Evolutionary conservation across 345 rosid species (phyloP), one percentile per base, ranked within the genome.

Genomic region (Eucalyptus cloeziana): DNA sequence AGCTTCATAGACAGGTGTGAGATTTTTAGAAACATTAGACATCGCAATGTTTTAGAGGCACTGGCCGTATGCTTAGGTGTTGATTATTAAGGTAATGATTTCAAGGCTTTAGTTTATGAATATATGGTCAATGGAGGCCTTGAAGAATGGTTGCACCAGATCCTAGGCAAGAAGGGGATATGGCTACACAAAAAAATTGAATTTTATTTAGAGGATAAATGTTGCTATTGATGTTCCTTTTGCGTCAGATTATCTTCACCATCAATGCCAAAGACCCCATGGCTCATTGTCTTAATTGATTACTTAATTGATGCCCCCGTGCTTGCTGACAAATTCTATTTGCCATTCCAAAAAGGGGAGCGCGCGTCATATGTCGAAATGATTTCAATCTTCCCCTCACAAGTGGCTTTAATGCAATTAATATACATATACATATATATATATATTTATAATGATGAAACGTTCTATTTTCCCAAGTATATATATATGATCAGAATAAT

Each of bases 51-150:
- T 56, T 22, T 56, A 56, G 27, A 56, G 27, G 3, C 22, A 56
- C 1, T 56, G 0, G 17, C 1, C 0, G 6, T 56, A 15, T 50
- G 52, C 52, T 50, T 0, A 15, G 19, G 52, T 5, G 52, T 50
- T 50, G 52, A 50, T 50, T 50, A 50, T 15, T 14, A 50, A 16
- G 16, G 19, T 50, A 50, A 50, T 50, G 52, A 50, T 50, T 50
- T 50, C 6, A 50, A 56, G 62, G 30, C 62, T 56, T 56, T 56
- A 56, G 62, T 22, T 56, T 56, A 56, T 22, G 62, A 56, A 56
- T 22, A 56, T 24, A 22, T 56, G 62, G 27, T 56, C 62, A 9
- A 56, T 56, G 62, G 30, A 56, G 0, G 62, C 62, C 62, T 56
- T 21, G 62, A 56, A 56, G 27, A 56, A 8, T 56, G 30, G 62